phyloP scores from a whole-genome alignment of 1,139 yeast genomes.

The Kurtzmaniella natalensis region DNA sequence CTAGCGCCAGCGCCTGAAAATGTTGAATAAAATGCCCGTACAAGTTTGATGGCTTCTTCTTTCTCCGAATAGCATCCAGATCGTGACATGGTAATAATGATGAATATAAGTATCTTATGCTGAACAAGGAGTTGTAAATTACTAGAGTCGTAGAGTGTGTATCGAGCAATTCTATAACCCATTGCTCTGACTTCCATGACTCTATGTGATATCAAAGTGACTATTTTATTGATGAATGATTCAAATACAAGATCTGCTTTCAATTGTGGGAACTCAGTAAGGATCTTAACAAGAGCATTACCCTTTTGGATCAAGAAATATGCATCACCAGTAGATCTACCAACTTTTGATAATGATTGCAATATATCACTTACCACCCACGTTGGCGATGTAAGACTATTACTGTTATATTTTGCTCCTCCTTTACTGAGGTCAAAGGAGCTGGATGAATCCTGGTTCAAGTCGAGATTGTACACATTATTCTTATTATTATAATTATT shows the following conservation, averaged over 20 bases:
- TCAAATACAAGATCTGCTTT: constrained; percentile 62
- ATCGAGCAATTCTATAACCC: constrained; percentile 71
- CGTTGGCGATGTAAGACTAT: too few species aligned
- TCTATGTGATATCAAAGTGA: constrained; percentile 53
- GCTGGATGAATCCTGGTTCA: too few species aligned
- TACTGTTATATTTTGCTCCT: too few species aligned
- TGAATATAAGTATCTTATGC: constrained; percentile 54
- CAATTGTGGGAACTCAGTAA: constrained; percentile 58
- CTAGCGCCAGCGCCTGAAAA: constrained; percentile 57
- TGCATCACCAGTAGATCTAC: constrained; percentile 31
- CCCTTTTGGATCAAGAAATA: constrained; percentile 53
- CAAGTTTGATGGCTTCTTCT: constrained; percentile 71
- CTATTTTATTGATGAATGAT: constrained; percentile 57
- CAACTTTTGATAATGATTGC: constrained; percentile 20
- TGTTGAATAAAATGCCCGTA: constrained; percentile 58
- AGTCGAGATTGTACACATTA: too few species aligned
- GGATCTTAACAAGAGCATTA: constrained; percentile 55
- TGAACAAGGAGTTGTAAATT: constrained; percentile 46
- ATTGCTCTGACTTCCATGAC: constrained; percentile 66
- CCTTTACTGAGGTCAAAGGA: too few species aligned
- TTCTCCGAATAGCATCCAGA: constrained; percentile 55
- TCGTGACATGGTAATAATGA: constrained; percentile 63
- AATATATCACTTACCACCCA: constrained; percentile 35
- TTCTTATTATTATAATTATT: too few species aligned
- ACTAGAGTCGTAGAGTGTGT: constrained; percentile 52